phyloP scores from a whole-genome alignment of 345 rosid genomes.

The Cardiospermum halicacabum region DNA sequence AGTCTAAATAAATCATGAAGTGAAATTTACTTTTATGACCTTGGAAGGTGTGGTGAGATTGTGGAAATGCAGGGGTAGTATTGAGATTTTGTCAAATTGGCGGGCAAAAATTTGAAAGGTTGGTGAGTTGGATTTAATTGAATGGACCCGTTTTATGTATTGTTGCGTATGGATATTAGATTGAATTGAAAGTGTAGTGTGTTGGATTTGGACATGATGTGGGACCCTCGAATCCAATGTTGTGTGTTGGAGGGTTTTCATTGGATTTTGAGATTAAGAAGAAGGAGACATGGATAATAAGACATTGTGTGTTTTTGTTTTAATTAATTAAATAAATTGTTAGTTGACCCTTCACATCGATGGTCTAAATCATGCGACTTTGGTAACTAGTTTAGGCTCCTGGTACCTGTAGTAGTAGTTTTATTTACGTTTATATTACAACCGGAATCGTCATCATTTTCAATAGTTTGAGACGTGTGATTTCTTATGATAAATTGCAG shows the following conservation, averaged over 20 bases:
- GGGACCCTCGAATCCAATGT: slow-evolving; percentile 13
- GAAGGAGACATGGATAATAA: slow-evolving; percentile 7
- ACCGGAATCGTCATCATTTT: too few species aligned
- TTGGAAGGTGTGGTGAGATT: neutral
- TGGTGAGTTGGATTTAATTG: slow-evolving; percentile 11
- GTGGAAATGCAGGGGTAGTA: neutral
- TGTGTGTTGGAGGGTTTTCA: slow-evolving; percentile 10
- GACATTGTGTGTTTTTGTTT: neutral
- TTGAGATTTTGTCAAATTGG: slow-evolving; percentile 14
- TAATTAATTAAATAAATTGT: too few species aligned
- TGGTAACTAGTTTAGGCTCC: too few species aligned
- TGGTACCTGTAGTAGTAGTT: too few species aligned
- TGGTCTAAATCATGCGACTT: slow-evolving; percentile 6
- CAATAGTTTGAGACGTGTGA: too few species aligned
- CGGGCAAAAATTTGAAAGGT: slow-evolving; percentile 27
- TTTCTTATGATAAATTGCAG: too few species aligned
- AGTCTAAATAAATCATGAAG: too few species aligned
- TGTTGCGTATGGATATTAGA: neutral
- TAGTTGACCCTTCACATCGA: slow-evolving; percentile 29
- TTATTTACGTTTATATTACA: too few species aligned
- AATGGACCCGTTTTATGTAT: slow-evolving; percentile 3
- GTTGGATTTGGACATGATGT: too few species aligned
- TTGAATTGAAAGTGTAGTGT: too few species aligned
- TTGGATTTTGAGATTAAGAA: neutral
- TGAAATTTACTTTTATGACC: slow-evolving; percentile 1